A percentile compares a stretch with the other conserved stretches of the same genome.
phyloP scores from a whole-genome alignment of 768 basidiomycete species.

The Amanita rubescens region DNA sequence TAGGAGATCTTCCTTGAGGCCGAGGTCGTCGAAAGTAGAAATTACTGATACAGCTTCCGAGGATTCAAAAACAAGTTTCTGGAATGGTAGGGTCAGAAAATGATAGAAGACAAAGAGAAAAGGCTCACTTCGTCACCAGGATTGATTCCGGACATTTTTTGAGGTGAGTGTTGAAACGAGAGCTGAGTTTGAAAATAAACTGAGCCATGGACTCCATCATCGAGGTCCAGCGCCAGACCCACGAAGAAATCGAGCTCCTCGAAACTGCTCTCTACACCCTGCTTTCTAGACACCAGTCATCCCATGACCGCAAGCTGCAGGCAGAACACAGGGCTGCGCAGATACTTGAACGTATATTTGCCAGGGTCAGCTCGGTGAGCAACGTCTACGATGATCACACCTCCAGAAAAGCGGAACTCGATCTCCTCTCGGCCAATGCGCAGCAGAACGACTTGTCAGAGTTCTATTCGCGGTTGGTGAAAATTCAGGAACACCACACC shows the following conservation, averaged over 20 bases:
- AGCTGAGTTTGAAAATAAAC: slow-evolving; percentile 57
- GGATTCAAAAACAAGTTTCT: slow-evolving; percentile 95
- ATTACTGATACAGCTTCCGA: slow-evolving; percentile 87
- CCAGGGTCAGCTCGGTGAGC: slow-evolving; percentile 57
- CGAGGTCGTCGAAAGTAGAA: slow-evolving; percentile 84
- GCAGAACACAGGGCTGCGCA: slow-evolving; percentile 88
- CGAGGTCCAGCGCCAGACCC: slow-evolving; percentile 90
- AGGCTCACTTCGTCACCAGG: slow-evolving; percentile 73
- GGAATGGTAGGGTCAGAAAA: slow-evolving; percentile 3
- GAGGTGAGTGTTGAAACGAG: slow-evolving; percentile 32
- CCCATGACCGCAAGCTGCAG: slow-evolving; percentile 59
- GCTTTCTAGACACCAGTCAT: slow-evolving; percentile 56
- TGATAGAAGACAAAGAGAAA: slow-evolving; percentile 12
- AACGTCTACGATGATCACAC: slow-evolving; percentile 74
- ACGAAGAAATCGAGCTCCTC: slow-evolving; percentile 92
- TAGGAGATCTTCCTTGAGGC: slow-evolving; percentile 90
- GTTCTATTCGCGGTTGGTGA: slow-evolving; percentile 93
- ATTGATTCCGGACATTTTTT: slow-evolving; percentile 75
- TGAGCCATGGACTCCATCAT: slow-evolving; percentile 81
- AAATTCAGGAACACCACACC: slow-evolving; percentile 93
- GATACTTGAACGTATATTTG: slow-evolving; percentile 77
- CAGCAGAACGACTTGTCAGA: slow-evolving; percentile 76
- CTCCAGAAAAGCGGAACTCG: slow-evolving; percentile 59
- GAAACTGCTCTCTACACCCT: slow-evolving; percentile 82
- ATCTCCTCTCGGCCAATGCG: slow-evolving; percentile 48